Evolutionary conservation across 1,139 yeast genomes (phyloP), one percentile per base, ranked within the genome.

Genomic region (Blastobotrys indianensis): DNA sequence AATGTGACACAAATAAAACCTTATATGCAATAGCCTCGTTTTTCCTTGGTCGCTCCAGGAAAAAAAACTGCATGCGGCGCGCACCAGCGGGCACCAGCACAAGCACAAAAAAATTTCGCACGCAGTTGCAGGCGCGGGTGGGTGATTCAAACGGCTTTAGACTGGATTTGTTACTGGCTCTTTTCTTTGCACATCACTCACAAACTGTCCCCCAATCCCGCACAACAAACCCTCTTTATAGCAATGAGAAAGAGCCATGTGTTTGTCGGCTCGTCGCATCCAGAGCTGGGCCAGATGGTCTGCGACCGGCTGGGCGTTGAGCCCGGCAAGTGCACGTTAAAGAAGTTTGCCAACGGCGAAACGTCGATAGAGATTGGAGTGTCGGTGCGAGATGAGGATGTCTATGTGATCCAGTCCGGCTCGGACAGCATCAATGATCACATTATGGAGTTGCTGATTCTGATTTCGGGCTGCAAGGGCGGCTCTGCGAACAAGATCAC

Each of bases 401-500:
- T 92, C 35, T 92, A 92, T 63, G 90, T 94, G 58, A 88, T 92
- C 54, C 97, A 94, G 66, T 82, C 94, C 45, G 96, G 97, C 7
- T 84, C 94, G 9, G 83, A 87, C 20, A 77, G 83, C 45, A 82
- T 92, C 55, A 94, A 94, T 62, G 97, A 94, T 63, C 94, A 88
- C 61, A 86, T 94, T 48, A 94, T 94, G 98, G 98, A 94, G 68
- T 72, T 94, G 55, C 75, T 94, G 61, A 90, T 94, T 52, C 75
- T 94, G 58, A 90, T 92, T 37, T 82, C 94, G 39, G 98, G 97
- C 28, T 92, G 97, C 68, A 81, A 90, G 59, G 97, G 97, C 49
- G 99, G 98, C 15, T 85, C 95, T 11, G 98, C 99, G 16, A 85
- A 87, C 59, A 88, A 90, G 64, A 87, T 92, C 64, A 92, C 98